Evolutionary conservation across 768 basidiomycete species (phyloP).

Genomic region (Gloeophyllum trabeum): DNA sequence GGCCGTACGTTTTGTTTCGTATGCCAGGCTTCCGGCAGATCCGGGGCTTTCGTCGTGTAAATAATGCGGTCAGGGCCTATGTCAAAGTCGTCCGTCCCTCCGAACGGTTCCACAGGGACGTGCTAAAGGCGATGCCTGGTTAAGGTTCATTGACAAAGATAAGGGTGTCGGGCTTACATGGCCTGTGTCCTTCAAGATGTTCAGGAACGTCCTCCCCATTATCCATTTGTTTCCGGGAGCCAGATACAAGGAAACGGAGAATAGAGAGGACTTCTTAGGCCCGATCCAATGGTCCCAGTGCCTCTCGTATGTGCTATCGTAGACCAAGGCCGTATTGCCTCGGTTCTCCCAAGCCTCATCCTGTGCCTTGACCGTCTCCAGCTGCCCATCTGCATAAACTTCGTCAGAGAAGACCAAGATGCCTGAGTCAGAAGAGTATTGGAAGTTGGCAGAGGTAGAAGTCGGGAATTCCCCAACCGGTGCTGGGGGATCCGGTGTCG

Average conservation of each 20-base stretch:
- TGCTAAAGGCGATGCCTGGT: slow-evolving; percentile 36
- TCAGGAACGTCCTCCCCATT: slow-evolving; percentile 39
- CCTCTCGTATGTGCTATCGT: slow-evolving; percentile 33
- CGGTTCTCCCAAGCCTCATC: slow-evolving; percentile 65
- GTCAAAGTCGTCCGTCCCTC: slow-evolving; percentile 75
- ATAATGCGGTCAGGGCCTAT: slow-evolving; percentile 58
- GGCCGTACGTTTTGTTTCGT: slow-evolving; percentile 72
- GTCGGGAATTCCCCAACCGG: slow-evolving; percentile 61
- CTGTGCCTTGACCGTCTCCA: slow-evolving; percentile 55
- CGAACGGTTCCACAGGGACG: slow-evolving; percentile 77
- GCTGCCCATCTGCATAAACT: slow-evolving; percentile 66
- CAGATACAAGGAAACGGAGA: slow-evolving; percentile 48
- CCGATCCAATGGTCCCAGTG: slow-evolving; percentile 63
- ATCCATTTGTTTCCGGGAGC: slow-evolving; percentile 39
- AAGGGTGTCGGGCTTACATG: slow-evolving; percentile 39
- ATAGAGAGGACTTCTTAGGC: slow-evolving; percentile 61
- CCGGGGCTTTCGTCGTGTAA: slow-evolving; percentile 80
- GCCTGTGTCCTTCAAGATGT: slow-evolving; percentile 53
- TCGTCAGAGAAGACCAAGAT: slow-evolving; percentile 77
- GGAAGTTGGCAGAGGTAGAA: slow-evolving; percentile 60
- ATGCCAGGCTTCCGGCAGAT: slow-evolving; percentile 68
- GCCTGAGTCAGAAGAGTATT: slow-evolving; percentile 41
- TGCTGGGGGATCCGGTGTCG: slow-evolving; percentile 24
- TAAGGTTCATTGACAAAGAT: neutral
- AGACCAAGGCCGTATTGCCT: slow-evolving; percentile 53